Conservation (phyloP, 129 eudicot species). For the Gnaphalium uliginosum region DNA sequence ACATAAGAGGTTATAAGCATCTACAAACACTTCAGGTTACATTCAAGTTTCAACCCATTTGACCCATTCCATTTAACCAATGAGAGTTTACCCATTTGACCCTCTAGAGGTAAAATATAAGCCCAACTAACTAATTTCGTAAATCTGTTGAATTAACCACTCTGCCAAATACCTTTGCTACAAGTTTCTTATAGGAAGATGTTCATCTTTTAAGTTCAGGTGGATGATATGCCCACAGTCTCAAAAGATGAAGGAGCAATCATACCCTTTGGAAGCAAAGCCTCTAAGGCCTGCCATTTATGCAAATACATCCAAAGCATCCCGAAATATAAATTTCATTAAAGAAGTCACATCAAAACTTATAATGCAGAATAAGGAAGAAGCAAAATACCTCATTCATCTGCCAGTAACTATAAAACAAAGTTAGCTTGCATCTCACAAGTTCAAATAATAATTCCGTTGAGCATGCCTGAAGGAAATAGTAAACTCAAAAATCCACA, state of each 20-base stretch:
- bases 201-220: conserved; percentile 66
- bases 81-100: no score
- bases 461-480: conserved; percentile 52
- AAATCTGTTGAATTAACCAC: background rate
- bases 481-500: conserved; percentile 16
- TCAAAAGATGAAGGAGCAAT: conserved; percentile 86
- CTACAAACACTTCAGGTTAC: no score
- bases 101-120: no score
- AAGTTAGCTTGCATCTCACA: conserved; percentile 4
- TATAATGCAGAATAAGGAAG: background rate
- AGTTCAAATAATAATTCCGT: conserved; percentile 33
- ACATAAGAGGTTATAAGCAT: no score
- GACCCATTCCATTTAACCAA: no score
- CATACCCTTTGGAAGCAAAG: conserved; percentile 73
- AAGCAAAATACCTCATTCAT: conserved; percentile 72
- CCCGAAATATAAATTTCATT: background rate
- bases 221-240: conserved; percentile 95
- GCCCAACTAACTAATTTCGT: no score
- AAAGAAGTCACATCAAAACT: background rate
- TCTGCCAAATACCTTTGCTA: conserved; percentile 63
- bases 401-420: conserved; percentile 52
- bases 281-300: conserved; percentile 67
- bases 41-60: no score
- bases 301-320: background rate
- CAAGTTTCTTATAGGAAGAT: conserved; percentile 66